Percentiles rank a stretch among this genome's conserved stretches.
phyloP scores from a whole-genome alignment of 805 yeast genomes.

The Metschnikowia picachoensis region DNA sequence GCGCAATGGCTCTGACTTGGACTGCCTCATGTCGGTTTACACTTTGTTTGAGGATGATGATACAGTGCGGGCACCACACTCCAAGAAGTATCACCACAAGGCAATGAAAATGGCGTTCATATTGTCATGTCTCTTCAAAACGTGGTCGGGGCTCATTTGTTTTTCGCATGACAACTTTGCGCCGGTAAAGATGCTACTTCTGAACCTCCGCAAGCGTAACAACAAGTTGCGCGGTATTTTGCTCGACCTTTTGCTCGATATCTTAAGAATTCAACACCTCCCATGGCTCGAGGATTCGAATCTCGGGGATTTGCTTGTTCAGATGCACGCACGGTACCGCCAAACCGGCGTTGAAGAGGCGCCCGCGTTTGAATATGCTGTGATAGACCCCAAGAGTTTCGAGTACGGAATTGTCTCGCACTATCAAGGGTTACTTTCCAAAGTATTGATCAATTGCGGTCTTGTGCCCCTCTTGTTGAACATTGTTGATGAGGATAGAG shows the following conservation, averaged over 20 bases:
- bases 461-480: constrained; percentile 46
- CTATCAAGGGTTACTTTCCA: constrained; percentile 57
- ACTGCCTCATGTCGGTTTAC: constrained; percentile 62
- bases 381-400: constrained; percentile 28
- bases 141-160: constrained; percentile 73
- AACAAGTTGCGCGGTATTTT: constrained; percentile 55
- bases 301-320: constrained; percentile 12
- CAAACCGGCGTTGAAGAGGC: constrained; percentile 1
- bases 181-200: constrained; percentile 54
- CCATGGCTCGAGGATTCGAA: constrained; percentile 42
- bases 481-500: constrained; percentile 40
- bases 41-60: constrained; percentile 49
- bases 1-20: constrained; percentile 59
- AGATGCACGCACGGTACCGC: constrained; percentile 8
- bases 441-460: constrained; percentile 51
- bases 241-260: constrained; percentile 67
- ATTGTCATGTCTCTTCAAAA: constrained; percentile 57
- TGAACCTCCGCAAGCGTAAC: constrained; percentile 59
- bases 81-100: constrained; percentile 23
- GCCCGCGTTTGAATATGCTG: constrained; percentile 13
- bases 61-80: constrained; percentile 10
- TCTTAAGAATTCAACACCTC: constrained; percentile 56
- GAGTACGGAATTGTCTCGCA: constrained; percentile 53
- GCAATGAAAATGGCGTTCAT: constrained; percentile 60
- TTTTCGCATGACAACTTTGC: constrained; percentile 54